Percentiles rank a stretch among this genome's conserved stretches.
phyloP scores from a whole-genome alignment of 805 yeast genomes.

The Wickerhamomyces sydowiorum region DNA sequence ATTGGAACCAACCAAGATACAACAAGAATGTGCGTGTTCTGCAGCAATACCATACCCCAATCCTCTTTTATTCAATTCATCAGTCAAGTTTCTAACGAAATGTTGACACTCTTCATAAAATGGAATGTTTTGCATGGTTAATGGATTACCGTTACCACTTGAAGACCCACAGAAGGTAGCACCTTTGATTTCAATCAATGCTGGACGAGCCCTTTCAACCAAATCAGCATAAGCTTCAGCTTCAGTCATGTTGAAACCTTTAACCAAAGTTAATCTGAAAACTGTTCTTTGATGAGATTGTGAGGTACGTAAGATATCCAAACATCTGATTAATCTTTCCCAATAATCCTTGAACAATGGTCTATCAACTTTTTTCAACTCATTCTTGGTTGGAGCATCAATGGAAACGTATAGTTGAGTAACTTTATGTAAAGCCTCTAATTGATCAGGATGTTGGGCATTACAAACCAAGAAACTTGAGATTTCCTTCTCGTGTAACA shows the following conservation, averaged over 20 bases:
- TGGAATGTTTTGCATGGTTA: slow-evolving; percentile 94
- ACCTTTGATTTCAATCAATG: slow-evolving; percentile 89
- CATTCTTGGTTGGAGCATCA: slow-evolving; percentile 85
- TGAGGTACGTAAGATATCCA: slow-evolving; percentile 67
- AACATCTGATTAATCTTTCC: slow-evolving; percentile 79
- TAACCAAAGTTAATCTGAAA: slow-evolving; percentile 82
- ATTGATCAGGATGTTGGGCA: slow-evolving; percentile 91
- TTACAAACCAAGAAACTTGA: slow-evolving; percentile 89
- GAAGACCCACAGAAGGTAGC: slow-evolving; percentile 95
- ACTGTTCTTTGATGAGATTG: slow-evolving; percentile 87
- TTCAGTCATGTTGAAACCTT: slow-evolving; percentile 86
- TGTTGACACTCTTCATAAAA: slow-evolving; percentile 83
- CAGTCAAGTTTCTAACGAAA: slow-evolving; percentile 61
- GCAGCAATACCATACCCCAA: slow-evolving; percentile 81
- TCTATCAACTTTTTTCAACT: slow-evolving; percentile 77
- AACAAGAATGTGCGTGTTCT: slow-evolving; percentile 93
- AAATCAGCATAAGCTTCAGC: slow-evolving; percentile 79
- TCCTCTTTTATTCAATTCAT: slow-evolving; percentile 60
- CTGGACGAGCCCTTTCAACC: slow-evolving; percentile 75
- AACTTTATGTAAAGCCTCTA: slow-evolving; percentile 63
- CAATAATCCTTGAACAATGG: slow-evolving; percentile 89
- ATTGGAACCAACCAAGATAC: slow-evolving; percentile 75
- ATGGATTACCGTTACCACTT: slow-evolving; percentile 73
- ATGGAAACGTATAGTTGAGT: slow-evolving; percentile 91
- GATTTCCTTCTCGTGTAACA: slow-evolving; percentile 75